A percentile compares a stretch with the other conserved stretches of the same genome.
These are phyloP conservation scores for Candida argentea DNA, from an alignment of 805 yeast genomes.

Conservation along the genomic window DNA sequence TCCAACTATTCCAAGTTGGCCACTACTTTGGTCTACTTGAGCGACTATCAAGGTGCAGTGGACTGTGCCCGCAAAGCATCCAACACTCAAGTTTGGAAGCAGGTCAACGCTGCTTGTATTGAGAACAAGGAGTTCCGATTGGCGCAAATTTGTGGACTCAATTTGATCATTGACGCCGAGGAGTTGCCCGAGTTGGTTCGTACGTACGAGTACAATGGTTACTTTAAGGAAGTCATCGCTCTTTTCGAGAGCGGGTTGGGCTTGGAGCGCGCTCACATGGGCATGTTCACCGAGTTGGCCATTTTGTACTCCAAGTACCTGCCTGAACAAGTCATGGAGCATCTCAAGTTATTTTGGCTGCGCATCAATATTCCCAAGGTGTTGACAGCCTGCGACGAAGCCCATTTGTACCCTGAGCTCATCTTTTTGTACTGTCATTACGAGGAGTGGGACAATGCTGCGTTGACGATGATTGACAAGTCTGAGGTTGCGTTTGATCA, in stretches of 20 bases:
- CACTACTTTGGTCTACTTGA: conserved; percentile 86
- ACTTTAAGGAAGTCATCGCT: conserved; percentile 83
- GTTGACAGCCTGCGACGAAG: conserved; percentile 82
- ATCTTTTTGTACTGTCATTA: conserved; percentile 95
- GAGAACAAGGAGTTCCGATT: conserved; percentile 90
- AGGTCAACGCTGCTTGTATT: conserved; percentile 93
- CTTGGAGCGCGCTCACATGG: conserved; percentile 98
- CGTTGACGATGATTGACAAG: conserved; percentile 91
- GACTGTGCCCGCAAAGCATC: conserved; percentile 98
- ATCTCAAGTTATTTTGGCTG: conserved; percentile 95
- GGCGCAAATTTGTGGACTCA: conserved; percentile 98
- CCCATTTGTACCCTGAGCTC: conserved; percentile 94
- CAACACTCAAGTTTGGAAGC: conserved; percentile 90
- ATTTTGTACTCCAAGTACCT: conserved; percentile 81
- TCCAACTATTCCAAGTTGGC: conserved; percentile 95
- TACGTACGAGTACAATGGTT: conserved; percentile 83
- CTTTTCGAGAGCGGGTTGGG: conserved; percentile 93
- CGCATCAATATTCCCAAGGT: conserved; percentile 97
- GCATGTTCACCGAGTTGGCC: conserved; percentile 97
- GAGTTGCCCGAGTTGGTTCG: conserved; percentile 84
- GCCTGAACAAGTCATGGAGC: conserved; percentile 90
- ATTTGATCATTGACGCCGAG: conserved; percentile 94
- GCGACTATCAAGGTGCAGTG: conserved; percentile 92
- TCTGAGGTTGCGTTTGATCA: conserved; percentile 92
- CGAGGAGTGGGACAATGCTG: conserved; percentile 99